Conservation (phyloP, 352 stramenopile species). For the Pythium volutum region DNA sequence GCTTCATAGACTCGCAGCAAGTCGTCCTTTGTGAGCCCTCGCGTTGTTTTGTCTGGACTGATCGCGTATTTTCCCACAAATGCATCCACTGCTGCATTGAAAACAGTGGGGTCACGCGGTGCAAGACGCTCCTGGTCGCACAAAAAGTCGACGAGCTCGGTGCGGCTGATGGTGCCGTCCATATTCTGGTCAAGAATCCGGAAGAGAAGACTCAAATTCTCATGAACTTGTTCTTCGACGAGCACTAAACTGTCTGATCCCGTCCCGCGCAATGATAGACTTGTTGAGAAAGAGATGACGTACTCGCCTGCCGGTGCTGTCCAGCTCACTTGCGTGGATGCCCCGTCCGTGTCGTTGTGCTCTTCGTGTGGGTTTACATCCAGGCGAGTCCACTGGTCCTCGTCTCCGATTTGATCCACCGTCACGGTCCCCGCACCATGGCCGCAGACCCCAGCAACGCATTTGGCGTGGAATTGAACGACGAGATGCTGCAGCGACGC, state of each 20-base stretch:
- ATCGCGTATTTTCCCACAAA: background rate
- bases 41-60: background rate
- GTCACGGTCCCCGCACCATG: background rate
- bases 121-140: conserved; percentile 19
- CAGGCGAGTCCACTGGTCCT: background rate
- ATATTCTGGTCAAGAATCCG: conserved; percentile 44
- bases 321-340: background rate
- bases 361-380: background rate
- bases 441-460: background rate
- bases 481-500: conserved; percentile 3
- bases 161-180: conserved; percentile 27
- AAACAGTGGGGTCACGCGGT: background rate
- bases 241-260: background rate
- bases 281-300: conserved; percentile 4
- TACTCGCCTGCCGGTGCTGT: conserved; percentile 14
- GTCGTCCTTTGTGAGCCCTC: conserved; percentile 33
- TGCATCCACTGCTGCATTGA: background rate
- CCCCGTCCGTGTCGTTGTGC: background rate
- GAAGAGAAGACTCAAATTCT: conserved; percentile 43
- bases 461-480: background rate
- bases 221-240: conserved; percentile 15
- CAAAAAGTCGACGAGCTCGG: conserved; percentile 33
- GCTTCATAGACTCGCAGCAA: conserved; percentile 37
- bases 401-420: conserved; percentile 9
- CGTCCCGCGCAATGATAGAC: background rate